These are phyloP conservation scores for Penicillium glabrum DNA, from an alignment of 2,329 filamentous ascomycete species.

Conservation along the genomic window DNA sequence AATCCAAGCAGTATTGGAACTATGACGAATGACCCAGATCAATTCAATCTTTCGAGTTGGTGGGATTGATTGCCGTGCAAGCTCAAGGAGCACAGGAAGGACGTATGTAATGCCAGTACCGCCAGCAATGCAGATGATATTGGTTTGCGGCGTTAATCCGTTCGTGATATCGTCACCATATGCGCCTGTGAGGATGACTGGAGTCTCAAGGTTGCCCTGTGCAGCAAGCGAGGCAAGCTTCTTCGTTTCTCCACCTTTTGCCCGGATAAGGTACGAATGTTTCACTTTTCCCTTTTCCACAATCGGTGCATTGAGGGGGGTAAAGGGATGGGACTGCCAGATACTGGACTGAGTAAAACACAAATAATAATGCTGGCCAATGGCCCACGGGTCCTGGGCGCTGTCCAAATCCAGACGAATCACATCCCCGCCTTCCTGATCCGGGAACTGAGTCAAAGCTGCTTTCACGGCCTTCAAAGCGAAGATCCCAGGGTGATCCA, in stretches of 20 bases:
- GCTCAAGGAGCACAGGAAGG: conserved; percentile 51
- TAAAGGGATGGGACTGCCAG: conserved; percentile 74
- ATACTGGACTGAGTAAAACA: conserved; percentile 66
- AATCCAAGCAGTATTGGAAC: conserved; percentile 59
- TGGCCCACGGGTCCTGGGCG: conserved; percentile 59
- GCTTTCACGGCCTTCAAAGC: conserved; percentile 37
- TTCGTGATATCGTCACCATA: conserved; percentile 58
- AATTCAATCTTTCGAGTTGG: conserved; percentile 56
- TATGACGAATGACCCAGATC: conserved; percentile 63
- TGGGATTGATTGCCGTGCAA: conserved; percentile 23
- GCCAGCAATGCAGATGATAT: conserved; percentile 55
- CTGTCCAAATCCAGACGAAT: conserved; percentile 67
- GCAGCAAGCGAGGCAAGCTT: conserved; percentile 25
- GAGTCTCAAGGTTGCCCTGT: conserved; percentile 40
- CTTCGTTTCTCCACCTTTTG: conserved; percentile 42
- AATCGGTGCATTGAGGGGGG: conserved; percentile 57
- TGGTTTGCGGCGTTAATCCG: conserved; percentile 42
- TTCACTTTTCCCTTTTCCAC: conserved; percentile 25
- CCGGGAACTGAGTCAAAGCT: conserved; percentile 55
- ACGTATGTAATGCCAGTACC: conserved; percentile 61
- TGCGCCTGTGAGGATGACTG: conserved; percentile 62
- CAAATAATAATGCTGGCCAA: conserved; percentile 72
- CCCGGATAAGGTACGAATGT: conserved; percentile 47
- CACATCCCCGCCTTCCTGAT: conserved; percentile 60
- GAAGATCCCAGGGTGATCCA: conserved; percentile 6